Evolutionary conservation across 2,329 filamentous ascomycete species (phyloP), one percentile per base, ranked within the genome.

Genomic region (Monilinia laxa): DNA sequence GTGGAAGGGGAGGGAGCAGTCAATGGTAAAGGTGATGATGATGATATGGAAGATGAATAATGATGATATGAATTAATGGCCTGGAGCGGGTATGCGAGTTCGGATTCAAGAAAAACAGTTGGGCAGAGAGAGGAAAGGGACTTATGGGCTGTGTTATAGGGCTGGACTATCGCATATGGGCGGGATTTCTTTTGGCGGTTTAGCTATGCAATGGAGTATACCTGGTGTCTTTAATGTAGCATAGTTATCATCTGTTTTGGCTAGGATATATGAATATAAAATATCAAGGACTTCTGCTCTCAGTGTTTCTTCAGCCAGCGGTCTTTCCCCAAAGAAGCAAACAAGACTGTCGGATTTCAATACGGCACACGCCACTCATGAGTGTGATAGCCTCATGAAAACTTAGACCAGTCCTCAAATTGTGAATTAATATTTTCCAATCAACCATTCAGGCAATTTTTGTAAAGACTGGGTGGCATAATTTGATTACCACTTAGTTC

Each of bases 31-130:
- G 55, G 31, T 23, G 45, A 65, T n/a, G 64, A 42, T 38, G 38
- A 64, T 12, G 63, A 53, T 16, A 14, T 49, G 23, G 53, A 65
- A 42, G 54, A 59, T 31, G 52, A 47, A 20, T 64, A 25, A 38
- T 10, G 45, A 25, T n/a, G n/a, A 49, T 35, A n/a, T 31, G 54
- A 51, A 20, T 38, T 14, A 2, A 49, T 20, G 20, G 20, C 7
- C 10, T 64, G 28, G n/a, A 3, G 10, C 45, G 25, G 25, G 38
- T 38, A 20, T 47, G 12, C 25, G 28, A 7, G 5, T 20, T 64
- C 31, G 31, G 3, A 25, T 25, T 25, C 9, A 18, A 4, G 28
- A 31, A 0, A 51, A 38, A 23, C 4, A 20, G 18, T 49, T 20
- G 25, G 52, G 2, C n/a, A 18, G 28, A 14, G n/a, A 23, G 3